Evolutionary conservation across 108 stramenopile species (phyloP).

Genomic region (Discostella pseudostelligera): DNA sequence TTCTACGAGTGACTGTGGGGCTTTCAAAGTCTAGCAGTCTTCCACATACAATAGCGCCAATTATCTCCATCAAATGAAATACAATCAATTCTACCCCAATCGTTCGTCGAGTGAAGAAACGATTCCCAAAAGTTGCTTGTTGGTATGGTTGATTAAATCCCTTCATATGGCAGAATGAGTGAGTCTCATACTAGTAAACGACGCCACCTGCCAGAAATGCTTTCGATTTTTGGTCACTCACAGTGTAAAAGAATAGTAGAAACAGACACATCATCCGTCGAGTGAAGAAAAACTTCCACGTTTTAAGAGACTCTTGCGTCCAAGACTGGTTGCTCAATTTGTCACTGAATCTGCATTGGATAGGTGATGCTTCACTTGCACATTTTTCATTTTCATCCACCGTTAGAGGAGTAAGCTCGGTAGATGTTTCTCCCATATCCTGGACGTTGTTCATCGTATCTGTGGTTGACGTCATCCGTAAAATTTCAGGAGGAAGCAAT

Average conservation of each 20-base stretch:
- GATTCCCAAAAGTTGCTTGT: slow-evolving; percentile 52
- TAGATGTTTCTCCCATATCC: slow-evolving; percentile 19
- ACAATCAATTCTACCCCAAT: slow-evolving; percentile 52
- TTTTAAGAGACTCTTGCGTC: slow-evolving; percentile 36
- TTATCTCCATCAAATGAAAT: slow-evolving; percentile 51
- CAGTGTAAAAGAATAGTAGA: slow-evolving; percentile 55
- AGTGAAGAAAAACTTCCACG: slow-evolving; percentile 38
- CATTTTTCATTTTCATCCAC: slow-evolving; percentile 3
- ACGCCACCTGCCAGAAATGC: background rate
- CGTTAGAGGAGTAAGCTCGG: slow-evolving; percentile 30
- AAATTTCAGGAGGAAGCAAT: slow-evolving; percentile 34
- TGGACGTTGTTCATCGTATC: background rate
- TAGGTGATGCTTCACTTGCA: background rate
- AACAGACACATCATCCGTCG: slow-evolving; percentile 28
- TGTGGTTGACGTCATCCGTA: background rate
- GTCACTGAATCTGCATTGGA: slow-evolving; percentile 2
- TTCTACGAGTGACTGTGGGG: slow-evolving; percentile 1
- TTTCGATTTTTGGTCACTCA: slow-evolving; percentile 10
- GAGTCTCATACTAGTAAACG: background rate
- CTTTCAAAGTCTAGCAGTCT: slow-evolving; percentile 37
- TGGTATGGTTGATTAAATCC: slow-evolving; percentile 70
- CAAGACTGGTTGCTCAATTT: slow-evolving; percentile 41
- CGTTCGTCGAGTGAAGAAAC: slow-evolving; percentile 46
- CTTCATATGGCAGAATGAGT: slow-evolving; percentile 4
- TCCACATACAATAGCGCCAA: slow-evolving; percentile 47